Percentiles rank a stretch among this genome's conserved stretches.
These are phyloP conservation scores for Trichoderma breve DNA, from an alignment of 2,329 filamentous ascomycete species.

Conservation along the genomic window DNA sequence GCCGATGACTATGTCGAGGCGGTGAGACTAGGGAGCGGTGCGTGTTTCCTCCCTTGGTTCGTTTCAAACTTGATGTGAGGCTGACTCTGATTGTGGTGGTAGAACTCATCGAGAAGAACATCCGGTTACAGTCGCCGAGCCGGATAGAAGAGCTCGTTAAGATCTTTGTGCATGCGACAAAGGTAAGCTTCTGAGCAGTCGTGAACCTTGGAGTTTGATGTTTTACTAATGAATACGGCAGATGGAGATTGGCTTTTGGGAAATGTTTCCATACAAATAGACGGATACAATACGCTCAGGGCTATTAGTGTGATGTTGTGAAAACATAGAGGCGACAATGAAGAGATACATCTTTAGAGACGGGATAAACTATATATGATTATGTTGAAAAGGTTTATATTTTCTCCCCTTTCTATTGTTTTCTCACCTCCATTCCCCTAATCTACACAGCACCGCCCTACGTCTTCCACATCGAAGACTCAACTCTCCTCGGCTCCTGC, in stretches of 20 bases:
- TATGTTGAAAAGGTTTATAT: neutral
- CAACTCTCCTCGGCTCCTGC: constrained; percentile 45
- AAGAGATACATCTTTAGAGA: neutral
- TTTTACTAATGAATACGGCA: constrained; percentile 24
- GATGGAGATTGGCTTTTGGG: constrained; percentile 57
- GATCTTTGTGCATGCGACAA: constrained; percentile 86
- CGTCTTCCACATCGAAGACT: constrained; percentile 23
- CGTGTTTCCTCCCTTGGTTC: constrained; percentile 27
- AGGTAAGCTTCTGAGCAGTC: constrained; percentile 48
- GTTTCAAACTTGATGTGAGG: neutral
- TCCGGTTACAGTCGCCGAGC: constrained; percentile 67
- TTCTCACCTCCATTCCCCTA: neutral
- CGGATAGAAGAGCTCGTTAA: constrained; percentile 78
- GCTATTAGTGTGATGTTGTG: neutral
- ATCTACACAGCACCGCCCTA: neutral
- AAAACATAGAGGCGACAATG: neutral
- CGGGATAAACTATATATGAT: neutral
- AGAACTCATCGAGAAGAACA: constrained; percentile 75
- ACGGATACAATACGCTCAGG: neutral
- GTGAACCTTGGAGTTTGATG: too few relatives aligned
- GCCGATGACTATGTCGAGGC: constrained; percentile 75
- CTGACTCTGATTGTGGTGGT: neutral
- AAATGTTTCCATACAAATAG: constrained; percentile 47
- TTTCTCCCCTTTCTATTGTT: neutral
- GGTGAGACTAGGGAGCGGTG: constrained; percentile 68